Base-by-base conservation (phyloP, 768 basidiomycete genomes). In the Hirschioporus abietinus region DNA sequence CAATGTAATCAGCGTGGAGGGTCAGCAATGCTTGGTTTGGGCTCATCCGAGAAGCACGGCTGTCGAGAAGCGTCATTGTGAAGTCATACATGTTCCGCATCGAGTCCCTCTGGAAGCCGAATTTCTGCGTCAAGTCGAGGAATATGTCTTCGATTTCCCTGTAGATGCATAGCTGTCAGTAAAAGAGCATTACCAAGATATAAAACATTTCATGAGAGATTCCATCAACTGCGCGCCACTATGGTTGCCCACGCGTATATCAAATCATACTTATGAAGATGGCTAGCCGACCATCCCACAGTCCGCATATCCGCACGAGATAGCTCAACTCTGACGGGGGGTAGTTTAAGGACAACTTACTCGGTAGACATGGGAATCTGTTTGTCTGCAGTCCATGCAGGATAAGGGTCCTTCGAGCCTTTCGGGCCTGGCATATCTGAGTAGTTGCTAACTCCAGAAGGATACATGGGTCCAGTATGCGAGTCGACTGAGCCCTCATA, bases 21-120 rank as follows among this genome's bases (percentile, higher is more conserved):
- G 97, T 99, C 69, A 97, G 84, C 60, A 99, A 86, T 1, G 97
- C 97, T 73, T 98, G 96, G 75, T 92, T 92, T 12, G 97, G 95
- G 8, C 92, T 87, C 96, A 99, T 99, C 68, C 97, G 91, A 24
- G 96, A 98, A n/a, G 96, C 93, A 67, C 93, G 88, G 59, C 95
- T 97, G 78, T 99, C 97, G 73, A 99, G 91, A 69, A 94, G 88
- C 64, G 96, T 93, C 97, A 99, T 99, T 68, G 93, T 82, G 77
- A 98, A 98, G 78, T 99, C 97, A 78, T 95, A 99, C 91, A 92
- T 96, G 82, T 95, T 99, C 62, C 95, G 87, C 93, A 95, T 95
- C 12, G 92, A 94, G 76, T 96, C 95, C 59, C 90, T 85, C 79
- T 96, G 97, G 78, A 99, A 99, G 66, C 97, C 97, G 76, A 99